Conservation (phyloP, 1,284 basidiomycete species). For the Malassezia arunalokei region DNA sequence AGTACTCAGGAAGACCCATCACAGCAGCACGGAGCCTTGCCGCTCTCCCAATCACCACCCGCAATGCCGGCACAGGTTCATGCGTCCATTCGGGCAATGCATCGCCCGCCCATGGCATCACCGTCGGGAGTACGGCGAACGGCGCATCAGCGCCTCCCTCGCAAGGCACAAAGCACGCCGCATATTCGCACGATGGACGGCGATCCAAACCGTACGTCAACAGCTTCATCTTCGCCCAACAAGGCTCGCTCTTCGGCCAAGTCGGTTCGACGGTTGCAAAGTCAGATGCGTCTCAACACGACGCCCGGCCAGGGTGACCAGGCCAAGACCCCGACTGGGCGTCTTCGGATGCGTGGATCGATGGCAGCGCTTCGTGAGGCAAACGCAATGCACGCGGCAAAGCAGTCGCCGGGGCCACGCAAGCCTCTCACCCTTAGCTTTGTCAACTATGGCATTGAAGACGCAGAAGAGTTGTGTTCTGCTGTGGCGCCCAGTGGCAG, state of each 20-base stretch:
- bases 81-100: too few species aligned
- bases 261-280: slow-evolving; percentile 5
- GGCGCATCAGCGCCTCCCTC: neutral
- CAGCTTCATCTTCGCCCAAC: neutral
- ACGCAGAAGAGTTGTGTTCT: slow-evolving; percentile 42
- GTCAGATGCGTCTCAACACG: slow-evolving; percentile 11
- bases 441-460: slow-evolving; percentile 43
- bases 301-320: neutral
- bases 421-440: slow-evolving; percentile 23
- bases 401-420: slow-evolving; percentile 1
- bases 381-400: slow-evolving; percentile 8
- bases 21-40: too few species aligned
- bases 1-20: too few species aligned
- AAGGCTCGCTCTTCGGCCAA: slow-evolving; percentile 1
- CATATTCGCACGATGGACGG: neutral
- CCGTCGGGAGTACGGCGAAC: too few species aligned
- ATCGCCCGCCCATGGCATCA: too few species aligned
- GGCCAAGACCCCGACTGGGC: neutral
- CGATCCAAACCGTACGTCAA: neutral
- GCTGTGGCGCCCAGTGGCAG: slow-evolving; percentile 39
- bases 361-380: slow-evolving; percentile 16
- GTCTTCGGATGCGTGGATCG: slow-evolving; percentile 11
- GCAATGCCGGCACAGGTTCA: too few species aligned
- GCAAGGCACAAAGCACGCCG: slow-evolving; percentile 17
- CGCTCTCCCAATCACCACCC: too few species aligned